Base-by-base conservation (phyloP, 495 filamentous ascomycete genomes). In the Xanthoparmelia taractica region DNA sequence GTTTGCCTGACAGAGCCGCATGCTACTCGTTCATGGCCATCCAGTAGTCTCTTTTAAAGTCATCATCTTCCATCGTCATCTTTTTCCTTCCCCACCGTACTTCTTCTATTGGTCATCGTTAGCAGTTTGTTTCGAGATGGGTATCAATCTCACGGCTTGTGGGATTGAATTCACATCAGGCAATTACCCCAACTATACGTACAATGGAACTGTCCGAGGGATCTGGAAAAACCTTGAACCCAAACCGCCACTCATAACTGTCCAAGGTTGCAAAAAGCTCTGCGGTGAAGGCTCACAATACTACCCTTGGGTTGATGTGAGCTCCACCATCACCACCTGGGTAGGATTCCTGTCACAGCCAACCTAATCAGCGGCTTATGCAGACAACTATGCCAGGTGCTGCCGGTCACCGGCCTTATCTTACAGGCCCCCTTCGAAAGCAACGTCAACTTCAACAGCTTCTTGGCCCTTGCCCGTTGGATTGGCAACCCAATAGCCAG, bases 371-470 rank as follows among this genome's bases (percentile, higher is more conserved):
- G 17, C 5, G 29, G 29, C 29, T 54, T 20, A 54, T 15, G 27
- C 27, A 33, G 7, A 20, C 5, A 12, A 50, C 8, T 2, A 43
- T 20, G 8, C 2, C 17, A 54, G 50, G 50, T 54, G 18, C 27
- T 54, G 15, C 50, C 50, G 8, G 27, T 54, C 27, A 34, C 33
- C 10, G 50, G 50, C 6, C 50, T 54, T 2, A 54, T 54, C 17
- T 8, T 79, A 11, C 78, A 80, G 59, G 75, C 72, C 25, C 78
- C 77, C 1, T 80, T 73, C 56, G 78, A 78, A 41, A 79, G 77
- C 45, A 80, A 80, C 59, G 66, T 61, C 12, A 71, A 74, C 43
- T 66, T 59, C 54, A 55, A 60, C 34, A 77, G 73, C 27, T 34
- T 79, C 17, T 65, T 72, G 20, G 74, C 75, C 4, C 64, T 70